Conservation (phyloP, 768 basidiomycete genomes). For the Rhizopogon vinicolor region DNA sequence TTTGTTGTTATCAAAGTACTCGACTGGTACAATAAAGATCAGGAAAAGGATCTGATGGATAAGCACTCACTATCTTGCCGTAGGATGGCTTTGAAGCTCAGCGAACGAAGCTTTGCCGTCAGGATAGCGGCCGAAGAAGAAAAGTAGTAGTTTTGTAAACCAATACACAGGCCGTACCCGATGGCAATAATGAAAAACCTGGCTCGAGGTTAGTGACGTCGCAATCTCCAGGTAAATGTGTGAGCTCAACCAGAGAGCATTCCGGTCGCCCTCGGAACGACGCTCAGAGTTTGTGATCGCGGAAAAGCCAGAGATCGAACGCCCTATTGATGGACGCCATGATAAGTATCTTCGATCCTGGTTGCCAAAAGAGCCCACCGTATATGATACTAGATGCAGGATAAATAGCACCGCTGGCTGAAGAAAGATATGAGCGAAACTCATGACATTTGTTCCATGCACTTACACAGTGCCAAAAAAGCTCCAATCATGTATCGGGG, state of each 20-base stretch:
- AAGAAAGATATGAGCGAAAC: background rate
- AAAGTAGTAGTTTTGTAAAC: constrained; percentile 32
- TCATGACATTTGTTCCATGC: background rate
- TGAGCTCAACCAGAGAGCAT: constrained; percentile 14
- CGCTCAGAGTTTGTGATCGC: background rate
- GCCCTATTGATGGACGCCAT: background rate
- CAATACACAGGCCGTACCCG: constrained; percentile 30
- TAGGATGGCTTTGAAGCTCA: constrained; percentile 36
- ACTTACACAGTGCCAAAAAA: constrained; percentile 26
- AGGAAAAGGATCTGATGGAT: background rate
- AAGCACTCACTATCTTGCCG: constrained; percentile 40
- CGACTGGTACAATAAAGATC: constrained; percentile 8
- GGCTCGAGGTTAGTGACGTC: constrained; percentile 23
- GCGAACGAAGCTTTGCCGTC: constrained; percentile 32
- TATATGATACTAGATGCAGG: constrained; percentile 30
- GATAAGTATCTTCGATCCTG: background rate
- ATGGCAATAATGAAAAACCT: constrained; percentile 33
- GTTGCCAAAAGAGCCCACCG: constrained; percentile 16
- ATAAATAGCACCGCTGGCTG: constrained; percentile 21
- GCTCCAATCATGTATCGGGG: constrained; percentile 32
- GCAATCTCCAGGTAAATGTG: constrained; percentile 22
- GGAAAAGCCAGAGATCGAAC: constrained; percentile 6
- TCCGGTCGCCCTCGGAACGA: background rate
- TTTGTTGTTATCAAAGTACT: constrained; percentile 40
- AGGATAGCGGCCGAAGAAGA: constrained; percentile 32